phyloP scores from a whole-genome alignment of 1,284 basidiomycete genomes.

The Austropuccinia psidii region DNA sequence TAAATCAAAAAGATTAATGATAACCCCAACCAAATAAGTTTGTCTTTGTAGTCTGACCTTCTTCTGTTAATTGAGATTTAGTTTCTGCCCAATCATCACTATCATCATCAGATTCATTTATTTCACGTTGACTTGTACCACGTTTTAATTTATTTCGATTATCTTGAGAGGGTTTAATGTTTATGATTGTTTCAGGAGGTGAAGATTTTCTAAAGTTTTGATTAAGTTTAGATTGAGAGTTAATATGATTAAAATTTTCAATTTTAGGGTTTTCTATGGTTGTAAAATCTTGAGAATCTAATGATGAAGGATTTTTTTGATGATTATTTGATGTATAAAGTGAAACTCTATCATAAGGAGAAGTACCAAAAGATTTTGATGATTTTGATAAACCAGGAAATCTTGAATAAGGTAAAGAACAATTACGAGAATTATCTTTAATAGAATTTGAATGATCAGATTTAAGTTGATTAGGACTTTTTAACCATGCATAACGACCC shows the following conservation, averaged over 20 bases:
- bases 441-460: background rate
- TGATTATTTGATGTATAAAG: background rate
- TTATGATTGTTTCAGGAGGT: constrained; percentile 1
- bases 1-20: no score
- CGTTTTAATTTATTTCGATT: background rate
- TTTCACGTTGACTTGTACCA: background rate
- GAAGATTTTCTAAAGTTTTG: background rate
- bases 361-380: constrained; percentile 6
- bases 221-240: background rate
- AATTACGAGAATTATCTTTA: background rate
- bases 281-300: background rate
- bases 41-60: no score
- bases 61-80: constrained; percentile 15
- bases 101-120: background rate
- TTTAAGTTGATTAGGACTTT: background rate
- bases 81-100: constrained; percentile 35
- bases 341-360: constrained; percentile 13
- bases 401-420: constrained; percentile 5
- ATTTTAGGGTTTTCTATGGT: background rate
- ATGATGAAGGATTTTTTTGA: background rate
- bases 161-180: background rate
- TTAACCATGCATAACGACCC: constrained; percentile 35
- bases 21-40: no score
- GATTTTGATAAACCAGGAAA: background rate
- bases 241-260: background rate